Conservation (phyloP, 1,139 yeast species). For the Geotrichum citri-aurantii region DNA sequence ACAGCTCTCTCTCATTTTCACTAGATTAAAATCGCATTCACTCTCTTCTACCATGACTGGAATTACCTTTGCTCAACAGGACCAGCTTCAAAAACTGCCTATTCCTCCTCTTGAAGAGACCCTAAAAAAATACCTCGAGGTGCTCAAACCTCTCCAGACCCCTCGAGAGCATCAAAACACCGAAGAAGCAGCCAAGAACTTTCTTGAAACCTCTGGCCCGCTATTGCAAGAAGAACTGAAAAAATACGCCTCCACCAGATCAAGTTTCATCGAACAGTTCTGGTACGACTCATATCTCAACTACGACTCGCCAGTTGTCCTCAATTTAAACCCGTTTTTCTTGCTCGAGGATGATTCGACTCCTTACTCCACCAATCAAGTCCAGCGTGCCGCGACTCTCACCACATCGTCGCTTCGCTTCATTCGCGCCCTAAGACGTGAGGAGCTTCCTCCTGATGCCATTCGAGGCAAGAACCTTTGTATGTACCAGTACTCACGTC, state of each 20-base stretch:
- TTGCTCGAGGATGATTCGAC: slow-evolving; percentile 88
- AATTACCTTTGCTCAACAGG: slow-evolving; percentile 53
- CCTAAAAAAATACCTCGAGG: slow-evolving; percentile 56
- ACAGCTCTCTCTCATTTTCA: neutral
- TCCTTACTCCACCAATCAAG: slow-evolving; percentile 63
- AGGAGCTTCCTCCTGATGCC: slow-evolving; percentile 68
- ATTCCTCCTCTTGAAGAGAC: slow-evolving; percentile 70
- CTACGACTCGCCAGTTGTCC: slow-evolving; percentile 80
- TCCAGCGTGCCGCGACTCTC: slow-evolving; percentile 76
- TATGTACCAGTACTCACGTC: slow-evolving; percentile 83
- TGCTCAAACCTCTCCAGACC: slow-evolving; percentile 66
- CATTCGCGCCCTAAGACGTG: slow-evolving; percentile 68
- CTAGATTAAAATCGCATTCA: neutral
- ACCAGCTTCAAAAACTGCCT: slow-evolving; percentile 57
- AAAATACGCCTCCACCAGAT: slow-evolving; percentile 56
- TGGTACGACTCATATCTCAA: slow-evolving; percentile 88
- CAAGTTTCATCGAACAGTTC: slow-evolving; percentile 83
- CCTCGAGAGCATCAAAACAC: slow-evolving; percentile 63
- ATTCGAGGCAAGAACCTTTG: slow-evolving; percentile 63
- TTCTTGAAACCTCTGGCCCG: slow-evolving; percentile 54
- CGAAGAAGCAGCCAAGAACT: slow-evolving; percentile 51
- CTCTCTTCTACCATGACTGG: slow-evolving; percentile 11
- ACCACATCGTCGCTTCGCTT: slow-evolving; percentile 73
- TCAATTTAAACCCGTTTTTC: slow-evolving; percentile 82
- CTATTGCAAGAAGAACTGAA: slow-evolving; percentile 58